Percentiles rank a stretch among this genome's conserved stretches.
phyloP scores from a whole-genome alignment of 1,284 basidiomycete species.

The Pseudozyma thailandica region DNA sequence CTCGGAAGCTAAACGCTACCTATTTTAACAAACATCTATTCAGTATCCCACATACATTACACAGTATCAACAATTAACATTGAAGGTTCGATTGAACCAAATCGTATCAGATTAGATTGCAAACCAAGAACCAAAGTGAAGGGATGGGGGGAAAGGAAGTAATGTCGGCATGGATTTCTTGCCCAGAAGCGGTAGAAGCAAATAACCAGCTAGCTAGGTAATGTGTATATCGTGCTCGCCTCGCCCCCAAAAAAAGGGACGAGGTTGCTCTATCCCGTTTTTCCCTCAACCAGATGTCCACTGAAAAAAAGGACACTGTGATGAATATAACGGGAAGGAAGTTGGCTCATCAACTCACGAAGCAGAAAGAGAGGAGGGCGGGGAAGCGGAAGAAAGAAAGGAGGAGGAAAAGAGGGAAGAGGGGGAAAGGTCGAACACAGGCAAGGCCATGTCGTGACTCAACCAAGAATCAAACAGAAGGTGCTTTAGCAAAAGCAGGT shows the following conservation, averaged over 20 bases:
- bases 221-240: slow-evolving; percentile 52
- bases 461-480: not conserved
- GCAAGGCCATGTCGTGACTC: slow-evolving; percentile 7
- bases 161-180: slow-evolving; percentile 46
- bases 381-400: not conserved
- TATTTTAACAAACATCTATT: slow-evolving; percentile 24
- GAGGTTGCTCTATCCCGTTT: slow-evolving; percentile 49
- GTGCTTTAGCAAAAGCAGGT: slow-evolving; percentile 22
- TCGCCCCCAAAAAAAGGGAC: not conserved
- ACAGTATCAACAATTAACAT: not conserved
- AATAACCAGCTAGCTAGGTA: slow-evolving; percentile 39
- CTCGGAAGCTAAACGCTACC: slow-evolving; percentile 39
- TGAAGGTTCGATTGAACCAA: not conserved
- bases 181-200: slow-evolving; percentile 51
- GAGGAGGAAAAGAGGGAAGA: not conserved
- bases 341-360: slow-evolving; percentile 4
- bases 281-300: slow-evolving; percentile 58
- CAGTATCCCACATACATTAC: not conserved
- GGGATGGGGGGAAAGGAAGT: no score
- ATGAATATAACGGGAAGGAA: slow-evolving; percentile 56
- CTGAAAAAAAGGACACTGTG: slow-evolving; percentile 47
- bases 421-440: slow-evolving; percentile 21
- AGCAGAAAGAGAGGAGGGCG: not conserved
- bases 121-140: not conserved
- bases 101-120: not conserved